Conservation (phyloP, 164 flowering plant genomes). For the Sedum album region DNA sequence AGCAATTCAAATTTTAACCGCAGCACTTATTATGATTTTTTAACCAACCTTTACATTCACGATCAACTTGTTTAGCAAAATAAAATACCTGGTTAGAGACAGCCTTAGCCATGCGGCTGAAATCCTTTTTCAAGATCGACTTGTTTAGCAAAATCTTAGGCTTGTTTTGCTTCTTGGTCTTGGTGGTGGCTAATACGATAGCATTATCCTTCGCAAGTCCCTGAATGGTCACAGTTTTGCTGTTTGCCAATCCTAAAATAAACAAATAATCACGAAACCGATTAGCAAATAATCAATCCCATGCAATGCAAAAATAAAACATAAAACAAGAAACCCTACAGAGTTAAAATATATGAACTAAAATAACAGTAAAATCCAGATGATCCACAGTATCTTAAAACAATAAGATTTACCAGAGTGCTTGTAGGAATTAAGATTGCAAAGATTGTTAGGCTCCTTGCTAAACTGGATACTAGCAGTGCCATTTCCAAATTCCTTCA, state of each 20-base stretch:
- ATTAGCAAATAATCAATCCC: too few species aligned
- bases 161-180: constrained; percentile 76
- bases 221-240: constrained; percentile 68
- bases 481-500: constrained; percentile 80
- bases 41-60: too few species aligned
- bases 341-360: too few species aligned
- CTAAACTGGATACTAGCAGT: constrained; percentile 57
- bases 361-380: too few species aligned
- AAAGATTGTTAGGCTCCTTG: constrained; percentile 80
- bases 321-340: too few species aligned
- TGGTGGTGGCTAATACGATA: constrained; percentile 63
- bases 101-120: constrained; percentile 67
- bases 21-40: too few species aligned
- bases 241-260: constrained; percentile 56
- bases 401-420: constrained; percentile 64
- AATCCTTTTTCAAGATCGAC: constrained; percentile 75
- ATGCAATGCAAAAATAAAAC: too few species aligned
- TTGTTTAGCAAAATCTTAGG: constrained; percentile 47
- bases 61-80: too few species aligned
- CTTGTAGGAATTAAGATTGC: constrained; percentile 71
- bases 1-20: not conserved
- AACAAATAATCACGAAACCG: not conserved
- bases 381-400: too few species aligned
- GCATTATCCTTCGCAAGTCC: constrained; percentile 47
- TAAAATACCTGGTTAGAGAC: constrained; percentile 77